Evolutionary conservation across 441 rosid genomes (phyloP).

Genomic region (Mallotus japonicus): DNA sequence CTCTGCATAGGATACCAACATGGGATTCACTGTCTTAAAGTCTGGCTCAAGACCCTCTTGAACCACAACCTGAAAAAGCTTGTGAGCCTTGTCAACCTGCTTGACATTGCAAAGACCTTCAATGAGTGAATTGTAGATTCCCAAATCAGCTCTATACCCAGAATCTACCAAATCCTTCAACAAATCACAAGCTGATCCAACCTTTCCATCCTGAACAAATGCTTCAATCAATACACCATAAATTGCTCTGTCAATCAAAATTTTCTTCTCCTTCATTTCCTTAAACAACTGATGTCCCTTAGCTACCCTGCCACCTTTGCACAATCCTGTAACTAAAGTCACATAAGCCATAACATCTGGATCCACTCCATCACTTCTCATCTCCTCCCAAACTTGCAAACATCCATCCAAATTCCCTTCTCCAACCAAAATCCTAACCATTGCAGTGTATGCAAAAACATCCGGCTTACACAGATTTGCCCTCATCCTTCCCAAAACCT

Average conservation of each 20-base stretch:
- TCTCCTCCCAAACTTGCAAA: conserved; percentile 78
- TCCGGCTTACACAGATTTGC: conserved; percentile 68
- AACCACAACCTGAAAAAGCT: conserved; percentile 50
- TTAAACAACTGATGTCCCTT: conserved; percentile 58
- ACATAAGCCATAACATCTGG: conserved; percentile 88
- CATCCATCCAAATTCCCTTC: conserved; percentile 68
- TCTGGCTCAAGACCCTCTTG: conserved; percentile 73
- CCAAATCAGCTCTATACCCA: conserved; percentile 81
- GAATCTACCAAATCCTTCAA: conserved; percentile 80
- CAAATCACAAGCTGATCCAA: conserved; percentile 65
- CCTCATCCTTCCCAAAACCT: conserved; percentile 69
- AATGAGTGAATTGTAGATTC: conserved; percentile 75
- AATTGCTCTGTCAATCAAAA: conserved; percentile 69
- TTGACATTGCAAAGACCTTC: conserved; percentile 65
- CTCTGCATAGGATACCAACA: conserved; percentile 61
- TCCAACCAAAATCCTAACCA: conserved; percentile 55
- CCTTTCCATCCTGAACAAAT: conserved; percentile 59
- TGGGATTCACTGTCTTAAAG: conserved; percentile 59
- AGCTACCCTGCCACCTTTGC: conserved; percentile 57
- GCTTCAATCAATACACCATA: conserved; percentile 66
- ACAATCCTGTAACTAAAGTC: conserved; percentile 64
- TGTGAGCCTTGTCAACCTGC: conserved; percentile 66
- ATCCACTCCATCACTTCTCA: conserved; percentile 60
- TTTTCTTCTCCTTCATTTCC: conserved; percentile 72
- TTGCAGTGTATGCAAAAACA: conserved; percentile 84